A percentile compares a stretch with the other conserved stretches of the same genome.
Conservation (phyloP, 2,329 filamentous ascomycete genomes). For the Xylariaceae sp. region DNA sequence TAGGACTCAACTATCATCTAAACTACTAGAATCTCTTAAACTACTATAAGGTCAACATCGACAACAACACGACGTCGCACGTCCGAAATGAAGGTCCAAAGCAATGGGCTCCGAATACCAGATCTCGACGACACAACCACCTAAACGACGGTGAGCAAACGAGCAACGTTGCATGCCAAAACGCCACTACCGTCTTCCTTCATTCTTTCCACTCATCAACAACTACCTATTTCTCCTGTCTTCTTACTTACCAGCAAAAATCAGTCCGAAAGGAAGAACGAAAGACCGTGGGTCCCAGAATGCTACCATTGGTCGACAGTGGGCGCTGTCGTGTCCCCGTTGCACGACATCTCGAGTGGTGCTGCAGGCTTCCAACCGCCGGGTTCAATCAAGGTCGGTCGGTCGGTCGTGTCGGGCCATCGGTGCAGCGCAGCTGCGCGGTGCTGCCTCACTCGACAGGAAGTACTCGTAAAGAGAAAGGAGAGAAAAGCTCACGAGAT, state of each 20-base stretch:
- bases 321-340: constrained; percentile 24
- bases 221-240: not conserved
- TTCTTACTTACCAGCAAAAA: not conserved
- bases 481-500: constrained; percentile 29
- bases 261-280: not conserved
- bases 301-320: constrained; percentile 8
- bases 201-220: no score
- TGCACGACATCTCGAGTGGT: constrained; percentile 27
- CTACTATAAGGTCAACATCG: no score
- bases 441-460: not conserved
- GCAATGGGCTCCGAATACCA: not conserved
- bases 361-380: constrained; percentile 30
- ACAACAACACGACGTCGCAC: not conserved
- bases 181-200: not conserved
- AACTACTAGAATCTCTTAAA: no score
- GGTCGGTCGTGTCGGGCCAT: not conserved
- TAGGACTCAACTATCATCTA: no score
- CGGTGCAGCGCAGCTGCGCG: no score
- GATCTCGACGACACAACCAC: not conserved
- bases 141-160: constrained; percentile 1
- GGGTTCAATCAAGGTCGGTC: constrained; percentile 25
- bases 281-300: not conserved
- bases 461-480: not conserved
- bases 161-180: not conserved
- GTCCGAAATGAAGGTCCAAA: constrained; percentile 2